Conservation (phyloP, 78 protist genomes). For the Ministeria vibrans region DNA sequence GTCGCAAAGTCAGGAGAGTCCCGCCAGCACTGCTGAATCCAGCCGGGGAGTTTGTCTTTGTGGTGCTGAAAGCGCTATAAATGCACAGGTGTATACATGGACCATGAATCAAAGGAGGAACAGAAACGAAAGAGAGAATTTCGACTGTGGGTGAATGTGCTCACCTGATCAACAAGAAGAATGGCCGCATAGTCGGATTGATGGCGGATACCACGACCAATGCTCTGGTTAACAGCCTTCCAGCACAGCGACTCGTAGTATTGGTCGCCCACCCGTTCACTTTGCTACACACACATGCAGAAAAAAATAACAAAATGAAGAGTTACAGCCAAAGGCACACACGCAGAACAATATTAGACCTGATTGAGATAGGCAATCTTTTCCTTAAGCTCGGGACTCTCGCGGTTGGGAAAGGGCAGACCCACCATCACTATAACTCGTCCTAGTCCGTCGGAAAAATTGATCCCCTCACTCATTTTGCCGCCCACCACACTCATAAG, state of each 20-base stretch:
- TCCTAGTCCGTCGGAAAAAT: conserved; percentile 64
- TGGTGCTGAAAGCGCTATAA: too few relatives aligned
- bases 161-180: too few relatives aligned
- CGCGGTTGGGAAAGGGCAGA: conserved; percentile 63
- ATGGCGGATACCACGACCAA: too few relatives aligned
- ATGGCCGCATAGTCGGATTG: too few relatives aligned
- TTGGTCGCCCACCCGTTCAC: conserved; percentile 13
- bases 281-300: neutral
- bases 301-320: neutral
- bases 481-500: conserved; percentile 71
- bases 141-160: too few relatives aligned
- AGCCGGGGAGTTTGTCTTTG: too few relatives aligned
- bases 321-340: conserved; percentile 4
- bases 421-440: conserved; percentile 66
- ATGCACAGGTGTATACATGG: too few relatives aligned
- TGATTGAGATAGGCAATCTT: conserved; percentile 12
- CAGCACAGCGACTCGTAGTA: conserved; percentile 61
- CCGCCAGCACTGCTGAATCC: too few relatives aligned
- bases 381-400: conserved; percentile 42
- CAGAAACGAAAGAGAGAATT: too few relatives aligned
- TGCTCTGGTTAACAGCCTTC: conserved; percentile 85
- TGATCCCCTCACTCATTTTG: conserved; percentile 84
- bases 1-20: too few relatives aligned
- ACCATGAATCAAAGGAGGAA: too few relatives aligned
- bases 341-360: neutral